Percentiles rank a stretch among this genome's conserved stretches.
Evolutionary conservation across 164 flowering plant genomes (phyloP).

Genomic region (Nymphaea colorata): DNA sequence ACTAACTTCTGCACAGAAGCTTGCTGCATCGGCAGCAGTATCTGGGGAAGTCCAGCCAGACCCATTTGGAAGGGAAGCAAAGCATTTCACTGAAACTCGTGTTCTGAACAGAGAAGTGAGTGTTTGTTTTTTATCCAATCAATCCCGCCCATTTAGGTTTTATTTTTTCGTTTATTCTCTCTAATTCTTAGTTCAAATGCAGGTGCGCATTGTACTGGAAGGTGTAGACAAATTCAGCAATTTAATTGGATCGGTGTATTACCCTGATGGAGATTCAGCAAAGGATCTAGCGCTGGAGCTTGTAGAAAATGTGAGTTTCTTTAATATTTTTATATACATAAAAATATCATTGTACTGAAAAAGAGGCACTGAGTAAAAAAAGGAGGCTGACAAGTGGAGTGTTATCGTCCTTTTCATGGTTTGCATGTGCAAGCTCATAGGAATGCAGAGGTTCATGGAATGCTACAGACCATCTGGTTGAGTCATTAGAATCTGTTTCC

Average conservation of each 20-base stretch:
- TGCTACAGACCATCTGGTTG: too few relatives aligned
- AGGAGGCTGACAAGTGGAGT: too few relatives aligned
- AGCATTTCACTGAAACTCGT: constrained; percentile 84
- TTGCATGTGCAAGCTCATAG: too few relatives aligned
- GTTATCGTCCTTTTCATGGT: too few relatives aligned
- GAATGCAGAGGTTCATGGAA: too few relatives aligned
- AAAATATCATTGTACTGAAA: too few relatives aligned
- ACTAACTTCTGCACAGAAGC: constrained; percentile 84
- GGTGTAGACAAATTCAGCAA: constrained; percentile 91
- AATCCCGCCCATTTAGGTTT: constrained; percentile 9
- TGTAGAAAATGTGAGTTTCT: constrained; percentile 60
- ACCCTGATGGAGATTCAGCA: constrained; percentile 81
- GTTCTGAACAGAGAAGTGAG: constrained; percentile 80
- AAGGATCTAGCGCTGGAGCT: constrained; percentile 90
- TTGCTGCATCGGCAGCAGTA: constrained; percentile 50
- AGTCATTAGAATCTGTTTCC: too few relatives aligned
- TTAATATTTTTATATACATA: not conserved
- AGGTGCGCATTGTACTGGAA: constrained; percentile 93
- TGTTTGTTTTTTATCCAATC: not conserved
- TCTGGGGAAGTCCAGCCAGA: constrained; percentile 50
- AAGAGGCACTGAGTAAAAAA: too few relatives aligned
- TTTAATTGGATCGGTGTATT: constrained; percentile 81
- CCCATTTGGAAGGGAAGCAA: constrained; percentile 84
- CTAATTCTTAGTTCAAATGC: constrained; percentile 10
- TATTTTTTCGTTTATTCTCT: constrained; percentile 4